These are phyloP conservation scores for Debaryomycetaceae sp. DNA, from an alignment of 1,139 yeast genomes.

Conservation along the genomic window DNA sequence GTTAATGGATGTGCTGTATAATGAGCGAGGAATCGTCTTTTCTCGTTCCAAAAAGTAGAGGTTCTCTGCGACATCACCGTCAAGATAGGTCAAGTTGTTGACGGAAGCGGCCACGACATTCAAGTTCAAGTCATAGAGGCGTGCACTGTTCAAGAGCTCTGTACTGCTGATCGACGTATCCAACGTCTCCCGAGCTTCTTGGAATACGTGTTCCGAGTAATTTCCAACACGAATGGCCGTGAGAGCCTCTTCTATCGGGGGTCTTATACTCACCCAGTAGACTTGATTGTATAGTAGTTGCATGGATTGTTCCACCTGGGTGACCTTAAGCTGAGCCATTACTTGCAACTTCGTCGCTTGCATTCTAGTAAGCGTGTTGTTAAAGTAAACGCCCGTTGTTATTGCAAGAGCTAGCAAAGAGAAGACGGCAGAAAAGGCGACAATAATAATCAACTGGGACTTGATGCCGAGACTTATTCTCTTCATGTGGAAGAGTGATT, in stretches of 20 bases:
- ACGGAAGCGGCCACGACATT: conserved; percentile 23
- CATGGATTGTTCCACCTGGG: conserved; percentile 65
- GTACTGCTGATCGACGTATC: conserved; percentile 56
- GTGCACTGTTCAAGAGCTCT: conserved; percentile 53
- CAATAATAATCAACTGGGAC: conserved; percentile 72
- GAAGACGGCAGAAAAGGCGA: conserved; percentile 62
- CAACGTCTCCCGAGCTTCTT: conserved; percentile 32
- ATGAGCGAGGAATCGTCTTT: conserved; percentile 28
- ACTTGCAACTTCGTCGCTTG: conserved; percentile 66
- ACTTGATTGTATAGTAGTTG: conserved; percentile 59
- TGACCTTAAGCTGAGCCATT: conserved; percentile 69
- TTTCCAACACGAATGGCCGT: conserved; percentile 66
- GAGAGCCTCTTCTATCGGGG: conserved; percentile 48
- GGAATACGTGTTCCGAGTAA: conserved; percentile 29
- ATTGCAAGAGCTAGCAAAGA: conserved; percentile 69
- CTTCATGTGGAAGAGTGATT: too few relatives aligned
- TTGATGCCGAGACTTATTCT: conserved; percentile 42
- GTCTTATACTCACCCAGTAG: conserved; percentile 55
- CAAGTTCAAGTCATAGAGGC: conserved; percentile 50
- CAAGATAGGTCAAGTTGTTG: conserved; percentile 19
- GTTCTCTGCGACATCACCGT: conserved; percentile 20
- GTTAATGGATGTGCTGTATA: conserved; percentile 7
- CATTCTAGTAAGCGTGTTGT: conserved; percentile 47
- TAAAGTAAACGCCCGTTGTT: conserved; percentile 72
- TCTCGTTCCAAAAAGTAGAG: conserved; percentile 45